Evolutionary conservation across 208 protist species (phyloP).

Genomic region (Porcisia deanei): DNA sequence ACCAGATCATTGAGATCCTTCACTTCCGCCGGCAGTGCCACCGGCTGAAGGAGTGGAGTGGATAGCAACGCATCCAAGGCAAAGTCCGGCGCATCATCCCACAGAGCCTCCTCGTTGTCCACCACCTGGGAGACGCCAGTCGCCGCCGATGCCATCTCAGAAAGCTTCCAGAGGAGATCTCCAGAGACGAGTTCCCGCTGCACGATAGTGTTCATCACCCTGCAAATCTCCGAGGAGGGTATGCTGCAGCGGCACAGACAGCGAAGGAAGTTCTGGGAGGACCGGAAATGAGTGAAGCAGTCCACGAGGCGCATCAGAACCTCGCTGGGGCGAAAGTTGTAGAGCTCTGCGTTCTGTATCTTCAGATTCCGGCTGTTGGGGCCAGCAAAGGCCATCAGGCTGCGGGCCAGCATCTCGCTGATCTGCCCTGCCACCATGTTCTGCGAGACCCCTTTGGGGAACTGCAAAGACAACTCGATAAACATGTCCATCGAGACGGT

Average conservation of each 20-base stretch:
- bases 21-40: conserved; percentile 81
- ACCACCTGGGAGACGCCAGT: conserved; percentile 55
- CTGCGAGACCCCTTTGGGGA: conserved; percentile 79
- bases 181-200: conserved; percentile 70
- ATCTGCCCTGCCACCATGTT: conserved; percentile 91
- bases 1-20: conserved; percentile 80
- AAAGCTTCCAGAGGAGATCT: conserved; percentile 60
- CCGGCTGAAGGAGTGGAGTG: conserved; percentile 75
- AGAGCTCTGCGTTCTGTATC: conserved; percentile 78
- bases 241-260: conserved; percentile 80
- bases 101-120: conserved; percentile 75
- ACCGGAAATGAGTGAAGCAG: conserved; percentile 80
- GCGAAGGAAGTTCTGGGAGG: conserved; percentile 71
- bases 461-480: conserved; percentile 77
- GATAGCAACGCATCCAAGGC: conserved; percentile 82
- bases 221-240: conserved; percentile 54
- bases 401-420: conserved; percentile 84
- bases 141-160: conserved; percentile 59
- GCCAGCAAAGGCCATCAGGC: conserved; percentile 79
- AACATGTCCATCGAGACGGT: conserved; percentile 85
- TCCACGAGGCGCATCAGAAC: conserved; percentile 78
- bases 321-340: conserved; percentile 77
- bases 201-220: conserved; percentile 59
- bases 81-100: conserved; percentile 87
- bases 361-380: conserved; percentile 75